A percentile compares a stretch with the other conserved stretches of the same genome.
Evolutionary conservation across 176 grass and related monocot species (phyloP).

Genomic region (Chrysopogon serrulatus): DNA sequence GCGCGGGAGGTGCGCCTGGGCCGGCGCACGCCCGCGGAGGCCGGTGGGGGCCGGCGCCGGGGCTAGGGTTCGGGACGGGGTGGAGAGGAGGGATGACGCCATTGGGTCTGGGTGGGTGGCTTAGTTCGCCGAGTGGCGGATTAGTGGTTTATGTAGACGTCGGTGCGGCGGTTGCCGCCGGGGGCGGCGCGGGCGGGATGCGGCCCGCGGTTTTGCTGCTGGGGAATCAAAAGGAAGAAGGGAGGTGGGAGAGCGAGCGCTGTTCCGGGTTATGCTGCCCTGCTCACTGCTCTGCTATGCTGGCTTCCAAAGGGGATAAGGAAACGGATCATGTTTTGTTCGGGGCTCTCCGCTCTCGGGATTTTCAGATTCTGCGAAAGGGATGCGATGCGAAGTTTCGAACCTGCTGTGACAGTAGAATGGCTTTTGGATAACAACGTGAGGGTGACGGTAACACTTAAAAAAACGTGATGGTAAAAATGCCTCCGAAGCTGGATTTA

Average conservation of each 20-base stretch:
- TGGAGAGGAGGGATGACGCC: slow-evolving; percentile 60
- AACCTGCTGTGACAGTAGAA: neutral
- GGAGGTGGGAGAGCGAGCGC: neutral
- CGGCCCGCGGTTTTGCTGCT: slow-evolving; percentile 39
- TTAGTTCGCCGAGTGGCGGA: neutral
- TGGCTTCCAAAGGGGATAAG: slow-evolving; percentile 37
- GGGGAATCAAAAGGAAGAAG: slow-evolving; percentile 22
- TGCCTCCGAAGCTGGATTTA: neutral
- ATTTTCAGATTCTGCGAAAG: neutral
- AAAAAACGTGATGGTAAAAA: neutral
- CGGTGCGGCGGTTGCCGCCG: slow-evolving; percentile 27
- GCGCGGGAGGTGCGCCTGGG: neutral
- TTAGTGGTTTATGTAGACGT: neutral
- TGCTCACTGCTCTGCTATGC: neutral
- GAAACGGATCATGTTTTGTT: slow-evolving; percentile 44
- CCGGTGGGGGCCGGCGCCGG: neutral
- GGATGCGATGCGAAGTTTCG: neutral
- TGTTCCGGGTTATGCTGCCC: neutral
- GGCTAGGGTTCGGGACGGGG: slow-evolving; percentile 23
- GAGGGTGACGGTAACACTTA: neutral
- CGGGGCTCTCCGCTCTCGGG: neutral
- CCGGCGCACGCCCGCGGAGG: neutral
- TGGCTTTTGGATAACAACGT: neutral
- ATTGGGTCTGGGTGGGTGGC: neutral
- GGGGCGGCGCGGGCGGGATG: slow-evolving; percentile 45